A percentile compares a stretch with the other conserved stretches of the same genome.
These are phyloP conservation scores for Corymbia maculata DNA, from an alignment of 345 rosid genomes.

Conservation along the genomic window DNA sequence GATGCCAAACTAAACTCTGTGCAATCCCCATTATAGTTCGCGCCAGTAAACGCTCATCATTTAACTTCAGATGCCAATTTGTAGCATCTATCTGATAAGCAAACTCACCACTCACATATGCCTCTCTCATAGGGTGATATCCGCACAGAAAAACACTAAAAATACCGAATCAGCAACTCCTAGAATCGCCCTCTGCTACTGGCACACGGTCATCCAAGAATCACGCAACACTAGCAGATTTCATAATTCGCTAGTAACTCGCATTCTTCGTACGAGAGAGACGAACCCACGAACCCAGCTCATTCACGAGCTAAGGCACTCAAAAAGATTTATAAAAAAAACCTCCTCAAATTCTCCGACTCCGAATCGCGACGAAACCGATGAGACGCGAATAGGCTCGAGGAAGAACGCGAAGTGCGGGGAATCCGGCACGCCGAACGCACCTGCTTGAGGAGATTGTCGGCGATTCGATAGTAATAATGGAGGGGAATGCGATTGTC, in stretches of 20 bases:
- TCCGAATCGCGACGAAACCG: not conserved
- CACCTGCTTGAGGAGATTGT: constrained; percentile 89
- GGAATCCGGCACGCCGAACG: not conserved
- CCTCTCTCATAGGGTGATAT: not conserved
- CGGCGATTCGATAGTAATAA: constrained; percentile 78
- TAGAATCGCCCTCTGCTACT: not conserved
- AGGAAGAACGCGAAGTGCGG: not conserved
- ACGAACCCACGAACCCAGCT: not conserved
- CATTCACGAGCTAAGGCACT: not conserved
- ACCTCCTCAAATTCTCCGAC: not conserved
- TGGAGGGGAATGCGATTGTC: constrained; percentile 81
- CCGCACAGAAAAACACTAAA: not conserved
- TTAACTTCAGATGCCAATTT: not conserved
- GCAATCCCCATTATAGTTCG: not conserved
- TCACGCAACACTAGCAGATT: no score
- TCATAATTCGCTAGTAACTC: not conserved
- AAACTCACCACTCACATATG: not conserved
- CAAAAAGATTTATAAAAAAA: rapidly evolving
- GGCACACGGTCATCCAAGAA: not conserved
- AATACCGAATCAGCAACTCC: not conserved
- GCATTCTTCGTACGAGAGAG: not conserved
- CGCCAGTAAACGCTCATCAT: not conserved
- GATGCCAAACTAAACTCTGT: not conserved
- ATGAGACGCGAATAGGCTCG: not conserved
- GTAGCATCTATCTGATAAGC: not conserved